phyloP scores from a whole-genome alignment of 352 stramenopile species.

The Globisporangium cylindrosporum region DNA sequence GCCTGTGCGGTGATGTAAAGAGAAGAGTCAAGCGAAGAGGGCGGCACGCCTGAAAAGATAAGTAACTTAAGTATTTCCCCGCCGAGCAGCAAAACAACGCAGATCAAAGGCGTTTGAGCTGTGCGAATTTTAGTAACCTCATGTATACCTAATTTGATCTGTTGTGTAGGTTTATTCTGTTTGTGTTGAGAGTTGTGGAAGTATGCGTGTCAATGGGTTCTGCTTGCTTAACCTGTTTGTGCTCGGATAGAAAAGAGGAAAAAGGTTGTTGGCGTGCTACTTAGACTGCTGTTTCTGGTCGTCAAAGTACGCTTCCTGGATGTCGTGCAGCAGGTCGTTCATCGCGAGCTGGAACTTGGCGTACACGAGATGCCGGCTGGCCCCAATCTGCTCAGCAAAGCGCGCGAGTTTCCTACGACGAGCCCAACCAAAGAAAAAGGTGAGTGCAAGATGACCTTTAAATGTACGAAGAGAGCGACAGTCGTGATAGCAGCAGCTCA shows the following conservation, averaged over 20 bases:
- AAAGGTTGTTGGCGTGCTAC: constrained; percentile 11
- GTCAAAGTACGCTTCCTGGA: constrained; percentile 61
- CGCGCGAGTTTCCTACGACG: constrained; percentile 65
- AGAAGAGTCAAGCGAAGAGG: neutral
- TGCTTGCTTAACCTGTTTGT: constrained; percentile 8
- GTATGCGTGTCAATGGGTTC: neutral
- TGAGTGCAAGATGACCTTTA: neutral
- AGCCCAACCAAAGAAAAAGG: neutral
- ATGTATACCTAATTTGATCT: constrained; percentile 1
- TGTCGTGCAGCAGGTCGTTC: constrained; percentile 70
- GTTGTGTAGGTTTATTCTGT: neutral
- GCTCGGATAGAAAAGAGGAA: too few relatives aligned
- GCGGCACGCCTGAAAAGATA: constrained; percentile 10
- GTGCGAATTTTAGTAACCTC: neutral
- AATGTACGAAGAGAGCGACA: neutral
- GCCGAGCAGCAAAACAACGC: neutral
- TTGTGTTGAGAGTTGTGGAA: neutral
- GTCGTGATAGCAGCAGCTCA: neutral
- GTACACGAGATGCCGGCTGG: constrained; percentile 48
- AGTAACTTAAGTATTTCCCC: constrained; percentile 21
- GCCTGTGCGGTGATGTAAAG: constrained; percentile 66
- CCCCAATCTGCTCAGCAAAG: constrained; percentile 75
- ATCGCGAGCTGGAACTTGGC: constrained; percentile 71
- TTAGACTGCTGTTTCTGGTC: constrained; percentile 46
- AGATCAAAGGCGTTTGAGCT: neutral